A percentile compares a stretch with the other conserved stretches of the same genome.
phyloP scores from a whole-genome alignment of 2,329 filamentous ascomycete genomes.

The Colletotrichum sp. region DNA sequence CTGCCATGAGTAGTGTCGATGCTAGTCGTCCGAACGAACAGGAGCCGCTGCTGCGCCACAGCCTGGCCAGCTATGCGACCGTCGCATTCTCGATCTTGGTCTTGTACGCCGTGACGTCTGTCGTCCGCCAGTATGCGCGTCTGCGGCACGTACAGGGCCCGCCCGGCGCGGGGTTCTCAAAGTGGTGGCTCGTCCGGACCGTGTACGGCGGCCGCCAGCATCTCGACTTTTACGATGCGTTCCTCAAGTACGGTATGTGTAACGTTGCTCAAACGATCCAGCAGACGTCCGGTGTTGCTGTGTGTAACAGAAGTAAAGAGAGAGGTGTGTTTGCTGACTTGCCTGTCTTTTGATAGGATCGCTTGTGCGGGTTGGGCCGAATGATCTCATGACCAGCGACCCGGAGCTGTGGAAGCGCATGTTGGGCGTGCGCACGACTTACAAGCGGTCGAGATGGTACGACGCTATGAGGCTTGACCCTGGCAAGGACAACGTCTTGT shows the following conservation, averaged over 20 bases:
- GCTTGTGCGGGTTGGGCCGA: conserved; percentile 43
- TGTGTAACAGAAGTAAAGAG: not conserved
- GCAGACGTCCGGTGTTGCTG: not conserved
- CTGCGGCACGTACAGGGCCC: conserved; percentile 47
- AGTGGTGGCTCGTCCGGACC: conserved; percentile 40
- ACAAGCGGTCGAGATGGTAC: conserved; percentile 48
- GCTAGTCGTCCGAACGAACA: not conserved
- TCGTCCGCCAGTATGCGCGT: conserved; percentile 34
- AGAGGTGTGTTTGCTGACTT: not conserved
- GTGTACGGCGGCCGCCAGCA: conserved; percentile 36
- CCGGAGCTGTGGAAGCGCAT: conserved; percentile 42
- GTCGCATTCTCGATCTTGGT: conserved; percentile 11
- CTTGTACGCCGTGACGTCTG: conserved; percentile 12
- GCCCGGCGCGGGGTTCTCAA: conserved; percentile 39
- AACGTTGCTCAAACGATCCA: not conserved
- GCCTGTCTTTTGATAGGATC: not conserved
- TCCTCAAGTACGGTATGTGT: conserved; percentile 36
- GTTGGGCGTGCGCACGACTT: conserved; percentile 39
- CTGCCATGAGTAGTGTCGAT: not conserved
- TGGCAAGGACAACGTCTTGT: conserved; percentile 58
- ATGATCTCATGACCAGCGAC: conserved; percentile 44
- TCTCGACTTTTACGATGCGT: conserved; percentile 39
- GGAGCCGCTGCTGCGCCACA: not conserved
- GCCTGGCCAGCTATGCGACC: not conserved
- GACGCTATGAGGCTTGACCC: conserved; percentile 56